phyloP scores from a whole-genome alignment of 208 protist genomes.

The Trypanosoma lewisi region DNA sequence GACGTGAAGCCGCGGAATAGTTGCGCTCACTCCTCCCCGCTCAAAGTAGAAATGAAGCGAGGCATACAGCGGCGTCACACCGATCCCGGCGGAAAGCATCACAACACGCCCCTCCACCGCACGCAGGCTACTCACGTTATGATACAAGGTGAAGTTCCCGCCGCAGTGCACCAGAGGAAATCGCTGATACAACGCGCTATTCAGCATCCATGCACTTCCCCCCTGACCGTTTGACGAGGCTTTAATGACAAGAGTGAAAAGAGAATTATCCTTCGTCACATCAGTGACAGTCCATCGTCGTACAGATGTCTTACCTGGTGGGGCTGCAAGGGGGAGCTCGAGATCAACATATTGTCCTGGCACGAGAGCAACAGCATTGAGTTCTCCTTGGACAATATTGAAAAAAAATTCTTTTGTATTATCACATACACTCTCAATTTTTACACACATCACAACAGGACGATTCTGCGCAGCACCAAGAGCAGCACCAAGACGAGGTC shows the following conservation, averaged over 20 bases:
- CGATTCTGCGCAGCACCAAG: not conserved
- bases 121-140: slow-evolving; percentile 47
- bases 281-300: slow-evolving; percentile 73
- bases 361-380: slow-evolving; percentile 1
- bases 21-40: slow-evolving; percentile 12
- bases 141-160: slow-evolving; percentile 66
- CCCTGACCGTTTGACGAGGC: slow-evolving; percentile 23
- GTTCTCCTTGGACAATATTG: slow-evolving; percentile 29
- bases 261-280: slow-evolving; percentile 29
- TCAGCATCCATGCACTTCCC: slow-evolving; percentile 66
- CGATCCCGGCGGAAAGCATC: slow-evolving; percentile 79
- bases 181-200: slow-evolving; percentile 41
- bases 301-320: slow-evolving; percentile 24
- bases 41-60: slow-evolving; percentile 37
- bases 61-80: slow-evolving; percentile 65
- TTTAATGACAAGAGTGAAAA: slow-evolving; percentile 78
- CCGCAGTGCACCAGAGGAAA: slow-evolving; percentile 49
- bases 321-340: slow-evolving; percentile 44
- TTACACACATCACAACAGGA: slow-evolving; percentile 16
- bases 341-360: slow-evolving; percentile 68
- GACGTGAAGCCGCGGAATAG: slow-evolving; percentile 36
- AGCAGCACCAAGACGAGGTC: not conserved
- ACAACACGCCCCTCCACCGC: slow-evolving; percentile 48
- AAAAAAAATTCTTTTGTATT: slow-evolving; percentile 60
- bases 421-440: slow-evolving; percentile 38